Percentiles rank a stretch among this genome's conserved stretches.
Conservation (phyloP, 2,329 filamentous ascomycete genomes). For the Trichoderma citrinoviride region DNA sequence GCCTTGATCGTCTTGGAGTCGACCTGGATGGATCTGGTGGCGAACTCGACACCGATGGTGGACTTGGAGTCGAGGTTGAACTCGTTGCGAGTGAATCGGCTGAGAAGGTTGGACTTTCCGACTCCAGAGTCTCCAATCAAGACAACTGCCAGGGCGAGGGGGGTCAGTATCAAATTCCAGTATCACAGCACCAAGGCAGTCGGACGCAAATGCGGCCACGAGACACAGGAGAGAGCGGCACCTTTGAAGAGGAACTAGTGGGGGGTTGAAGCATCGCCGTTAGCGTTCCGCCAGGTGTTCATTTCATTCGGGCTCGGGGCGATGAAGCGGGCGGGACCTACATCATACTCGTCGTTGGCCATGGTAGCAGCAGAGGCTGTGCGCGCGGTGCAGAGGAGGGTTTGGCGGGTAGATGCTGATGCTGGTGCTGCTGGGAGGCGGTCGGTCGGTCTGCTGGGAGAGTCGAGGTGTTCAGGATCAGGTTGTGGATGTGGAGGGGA, state of each 20-base stretch:
- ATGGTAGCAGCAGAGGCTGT: constrained; percentile 54
- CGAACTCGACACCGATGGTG: constrained; percentile 98
- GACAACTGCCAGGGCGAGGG: constrained; percentile 63
- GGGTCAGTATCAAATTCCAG: too few species aligned
- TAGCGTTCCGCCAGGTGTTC: constrained; percentile 29
- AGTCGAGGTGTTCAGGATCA: background rate
- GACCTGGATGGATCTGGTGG: constrained; percentile 96
- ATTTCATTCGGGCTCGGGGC: background rate
- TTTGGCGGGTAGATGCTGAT: constrained; percentile 10
- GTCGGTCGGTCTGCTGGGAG: too few species aligned
- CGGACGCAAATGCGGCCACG: constrained; percentile 20
- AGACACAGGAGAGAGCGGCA: constrained; percentile 43
- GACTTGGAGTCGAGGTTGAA: constrained; percentile 99
- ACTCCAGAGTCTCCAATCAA: constrained; percentile 99
- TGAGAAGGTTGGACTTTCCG: constrained; percentile 99
- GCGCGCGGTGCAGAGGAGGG: constrained; percentile 1
- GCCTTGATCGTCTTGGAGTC: constrained; percentile 99
- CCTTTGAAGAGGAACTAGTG: constrained; percentile 97
- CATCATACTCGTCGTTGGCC: constrained; percentile 99
- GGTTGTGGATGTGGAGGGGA: constrained; percentile 26
- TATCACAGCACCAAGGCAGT: constrained; percentile 7
- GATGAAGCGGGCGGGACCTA: constrained; percentile 51
- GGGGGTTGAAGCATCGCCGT: constrained; percentile 31
- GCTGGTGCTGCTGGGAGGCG: constrained; percentile 7
- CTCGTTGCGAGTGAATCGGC: constrained; percentile 98